Evolutionary conservation across 805 yeast genomes (phyloP).

Genomic region (Wickerhamiella bombiphila): DNA sequence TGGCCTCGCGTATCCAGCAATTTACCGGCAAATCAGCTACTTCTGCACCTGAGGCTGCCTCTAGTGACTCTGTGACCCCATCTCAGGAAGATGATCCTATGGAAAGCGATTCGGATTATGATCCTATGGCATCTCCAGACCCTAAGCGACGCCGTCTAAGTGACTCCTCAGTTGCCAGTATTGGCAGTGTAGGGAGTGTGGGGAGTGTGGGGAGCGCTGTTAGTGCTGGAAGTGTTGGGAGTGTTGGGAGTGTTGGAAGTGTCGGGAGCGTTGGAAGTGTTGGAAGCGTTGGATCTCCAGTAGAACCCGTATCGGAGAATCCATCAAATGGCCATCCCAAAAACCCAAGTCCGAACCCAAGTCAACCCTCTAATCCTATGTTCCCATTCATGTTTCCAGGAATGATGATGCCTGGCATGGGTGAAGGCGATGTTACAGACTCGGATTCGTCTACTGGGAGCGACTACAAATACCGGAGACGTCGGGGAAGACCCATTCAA

Average conservation of each 20-base stretch:
- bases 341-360: background rate
- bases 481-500: background rate
- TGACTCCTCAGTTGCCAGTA: slow-evolving; percentile 3
- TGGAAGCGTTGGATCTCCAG: background rate
- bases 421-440: background rate
- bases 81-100: no score
- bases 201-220: slow-evolving; percentile 2
- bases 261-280: background rate
- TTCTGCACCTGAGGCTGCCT: slow-evolving; percentile 4
- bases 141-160: slow-evolving; percentile 9
- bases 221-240: slow-evolving; percentile 2
- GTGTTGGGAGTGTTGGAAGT: background rate
- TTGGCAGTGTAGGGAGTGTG: slow-evolving; percentile 2
- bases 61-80: no score
- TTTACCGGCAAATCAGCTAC: slow-evolving; percentile 18
- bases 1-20: slow-evolving; percentile 38
- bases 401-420: slow-evolving; percentile 14
- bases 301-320: no score
- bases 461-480: slow-evolving; percentile 1
- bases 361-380: background rate
- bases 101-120: slow-evolving; percentile 81
- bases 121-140: slow-evolving; percentile 19
- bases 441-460: background rate
- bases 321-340: background rate
- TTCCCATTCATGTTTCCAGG: slow-evolving; percentile 17